phyloP scores from a whole-genome alignment of 257 asterid species.

The Solanum rostratum region DNA sequence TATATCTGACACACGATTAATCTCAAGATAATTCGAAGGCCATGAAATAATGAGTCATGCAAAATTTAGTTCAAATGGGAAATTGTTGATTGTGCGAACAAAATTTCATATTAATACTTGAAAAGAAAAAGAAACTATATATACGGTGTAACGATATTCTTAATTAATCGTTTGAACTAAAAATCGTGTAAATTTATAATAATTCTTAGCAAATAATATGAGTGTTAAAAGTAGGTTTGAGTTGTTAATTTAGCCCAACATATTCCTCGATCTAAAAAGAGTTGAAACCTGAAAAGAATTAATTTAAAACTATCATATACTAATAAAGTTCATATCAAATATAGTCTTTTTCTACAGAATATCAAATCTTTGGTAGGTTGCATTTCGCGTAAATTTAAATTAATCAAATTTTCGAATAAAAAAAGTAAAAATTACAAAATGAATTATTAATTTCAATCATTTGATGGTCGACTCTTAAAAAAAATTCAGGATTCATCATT shows the following conservation, averaged over 20 bases:
- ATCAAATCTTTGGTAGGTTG: too few species aligned
- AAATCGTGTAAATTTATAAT: too few species aligned
- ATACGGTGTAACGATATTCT: neutral
- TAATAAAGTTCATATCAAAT: too few species aligned
- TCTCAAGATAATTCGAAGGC: neutral
- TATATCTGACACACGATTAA: neutral
- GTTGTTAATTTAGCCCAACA: too few species aligned
- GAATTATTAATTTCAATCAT: neutral
- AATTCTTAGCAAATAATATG: too few species aligned
- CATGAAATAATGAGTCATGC: neutral
- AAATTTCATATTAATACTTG: neutral
- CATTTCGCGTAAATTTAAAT: too few species aligned
- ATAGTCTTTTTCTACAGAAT: fast-evolving
- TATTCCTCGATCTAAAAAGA: too few species aligned
- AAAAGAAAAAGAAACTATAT: neutral
- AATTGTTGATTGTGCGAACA: neutral
- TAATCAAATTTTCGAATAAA: too few species aligned
- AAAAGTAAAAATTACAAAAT: too few species aligned
- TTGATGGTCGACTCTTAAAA: neutral
- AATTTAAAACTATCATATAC: neutral
- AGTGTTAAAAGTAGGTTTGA: too few species aligned
- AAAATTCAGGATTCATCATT: neutral
- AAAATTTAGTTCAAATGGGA: neutral
- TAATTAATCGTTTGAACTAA: too few species aligned
- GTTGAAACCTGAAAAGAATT: neutral